A percentile compares a stretch with the other conserved stretches of the same genome.
These are phyloP conservation scores for Inga leiocalycina DNA, from an alignment of 306 rosid species.

Conservation along the genomic window DNA sequence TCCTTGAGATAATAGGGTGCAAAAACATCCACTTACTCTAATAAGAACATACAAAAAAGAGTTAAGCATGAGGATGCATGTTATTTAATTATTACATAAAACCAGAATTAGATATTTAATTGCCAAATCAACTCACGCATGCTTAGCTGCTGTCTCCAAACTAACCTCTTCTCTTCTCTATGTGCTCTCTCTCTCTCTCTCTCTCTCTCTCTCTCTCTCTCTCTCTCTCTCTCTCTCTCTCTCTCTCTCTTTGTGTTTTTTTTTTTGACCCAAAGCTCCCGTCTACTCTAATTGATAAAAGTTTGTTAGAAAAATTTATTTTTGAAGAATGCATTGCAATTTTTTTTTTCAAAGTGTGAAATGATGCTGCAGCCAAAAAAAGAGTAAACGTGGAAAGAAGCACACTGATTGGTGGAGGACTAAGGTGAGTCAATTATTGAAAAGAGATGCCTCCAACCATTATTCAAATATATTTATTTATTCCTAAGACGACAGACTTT, in stretches of 20 bases:
- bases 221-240: too few relatives aligned
- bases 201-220: too few relatives aligned
- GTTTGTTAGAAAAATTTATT: not conserved
- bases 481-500: not conserved
- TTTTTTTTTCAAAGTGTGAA: not conserved
- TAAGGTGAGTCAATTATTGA: not conserved
- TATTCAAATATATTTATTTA: not conserved
- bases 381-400: not conserved
- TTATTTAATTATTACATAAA: too few relatives aligned
- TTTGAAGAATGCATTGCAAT: not conserved
- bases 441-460: not conserved
- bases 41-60: too few relatives aligned
- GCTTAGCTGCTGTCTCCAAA: not conserved
- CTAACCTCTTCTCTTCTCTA: too few relatives aligned
- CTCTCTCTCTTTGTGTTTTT: too few relatives aligned
- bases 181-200: too few relatives aligned
- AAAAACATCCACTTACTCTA: too few relatives aligned
- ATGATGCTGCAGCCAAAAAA: not conserved
- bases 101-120: not conserved
- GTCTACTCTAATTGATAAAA: not conserved
- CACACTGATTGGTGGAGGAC: not conserved
- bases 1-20: too few relatives aligned
- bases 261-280: not conserved
- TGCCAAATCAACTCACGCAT: not conserved
- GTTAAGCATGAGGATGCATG: too few relatives aligned